Evolutionary conservation across 2,329 filamentous ascomycete genomes (phyloP), one percentile per base, ranked within the genome.

Genomic region (Exserohilum rostratum): DNA sequence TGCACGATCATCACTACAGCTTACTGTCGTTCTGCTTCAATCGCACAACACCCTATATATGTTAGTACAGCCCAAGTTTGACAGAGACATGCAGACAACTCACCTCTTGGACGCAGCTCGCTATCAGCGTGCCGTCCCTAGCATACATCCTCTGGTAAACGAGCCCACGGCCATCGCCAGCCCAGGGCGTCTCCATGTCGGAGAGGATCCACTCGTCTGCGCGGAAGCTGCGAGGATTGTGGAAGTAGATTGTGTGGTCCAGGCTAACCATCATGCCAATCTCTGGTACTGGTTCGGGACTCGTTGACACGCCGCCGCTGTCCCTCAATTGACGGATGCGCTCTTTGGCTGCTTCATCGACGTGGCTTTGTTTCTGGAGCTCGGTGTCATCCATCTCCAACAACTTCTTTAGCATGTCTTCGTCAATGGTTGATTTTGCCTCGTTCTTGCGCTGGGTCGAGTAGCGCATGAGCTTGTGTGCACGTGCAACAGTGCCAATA

Each of bases 241-340:
- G 82, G 67, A 84, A 84, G 64, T 83, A 83, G 39, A 84, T 83
- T 25, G 79, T 80, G 57, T 95, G 90, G 71, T 95, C 90, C 46
- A 93, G 77, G 62, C 85, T 89, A 46, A 95, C 90, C 83, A 92
- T 87, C 90, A 95, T 95, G n/a, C 90, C 90, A 45, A 93, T 78
- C 68, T 83, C 79, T 3, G 86, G 86, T 37, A 82, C 77, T 3
- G 73, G 76, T 50, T 76, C 75, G 2, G 72, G 75, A 50, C 76
- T 74, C 37, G 83, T 82, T 49, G 83, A 67, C 29, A 66, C 20
- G 15, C 79, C 74, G 35, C 81, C 75, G 48, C 78, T 74, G 57
- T 77, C 69, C 33, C 71, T 62, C 17, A 71, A 34, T 15, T 74
- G 49, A 60, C 72, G 62, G 31, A 76, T 66, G 20, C 74, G 61